Evolutionary conservation across 169 alveolate genomes (phyloP), one percentile per base, ranked within the genome.

Genomic region (Plasmodium yoelii): DNA sequence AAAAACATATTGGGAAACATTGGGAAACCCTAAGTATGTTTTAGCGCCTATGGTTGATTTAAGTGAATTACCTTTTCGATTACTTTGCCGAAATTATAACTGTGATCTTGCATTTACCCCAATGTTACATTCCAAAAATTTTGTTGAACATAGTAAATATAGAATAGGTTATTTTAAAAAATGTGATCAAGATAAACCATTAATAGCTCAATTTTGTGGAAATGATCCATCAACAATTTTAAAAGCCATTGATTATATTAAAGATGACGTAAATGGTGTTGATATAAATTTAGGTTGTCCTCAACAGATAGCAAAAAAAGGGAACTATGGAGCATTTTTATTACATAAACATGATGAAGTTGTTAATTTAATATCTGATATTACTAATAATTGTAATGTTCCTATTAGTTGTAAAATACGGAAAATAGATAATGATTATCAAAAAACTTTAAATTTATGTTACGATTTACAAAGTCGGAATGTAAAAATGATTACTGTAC

Each of bases 241-340:
- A 57, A 74, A 84, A 65, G 98, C 98, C 65, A 96, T 97, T 9
- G 88, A 93, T 67, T 92, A 60, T 73, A 94, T 97, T n/a, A 95
- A 97, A 87, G 93, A 95, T 59, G 92, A 96, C 49, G 97, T 96
- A 55, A 95, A 95, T 24, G 98, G 98, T 44, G 96, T 97, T n/a
- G 99, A 97, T 92, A 68, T 97, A 28, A 97, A 97, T 93, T 88
- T 96, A 56, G 98, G 98, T 0, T 97, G 98, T 69, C 99, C 99
- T n/a, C 98, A 97, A 92, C 97, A 96, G 56, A 97, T 97, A 15
- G 99, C 99, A 39, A 96, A 90, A 88, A 94, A 93, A 84, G 99
- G 99, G 7, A 95, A 95, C 71, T 97, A 97, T 92, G 99, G 99
- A 1, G 93, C 99, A 9, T 97, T 94, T 93, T 94, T 97, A 77